Conservation (phyloP, 2,329 filamentous ascomycete genomes). For the Dothideomycetes sp. region DNA sequence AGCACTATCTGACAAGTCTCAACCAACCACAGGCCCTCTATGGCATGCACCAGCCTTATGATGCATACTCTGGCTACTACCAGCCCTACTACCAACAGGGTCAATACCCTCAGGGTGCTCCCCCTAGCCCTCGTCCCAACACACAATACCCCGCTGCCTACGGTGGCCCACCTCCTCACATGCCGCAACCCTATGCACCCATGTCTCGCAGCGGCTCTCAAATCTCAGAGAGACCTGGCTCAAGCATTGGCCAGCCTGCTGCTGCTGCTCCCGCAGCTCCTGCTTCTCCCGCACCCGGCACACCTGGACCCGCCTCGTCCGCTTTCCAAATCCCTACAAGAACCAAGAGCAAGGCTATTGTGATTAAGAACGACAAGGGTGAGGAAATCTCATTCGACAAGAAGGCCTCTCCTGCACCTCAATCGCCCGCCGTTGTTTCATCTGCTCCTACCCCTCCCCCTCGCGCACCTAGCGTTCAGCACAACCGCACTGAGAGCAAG, state of each 20-base stretch:
- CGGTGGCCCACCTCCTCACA: conserved; percentile 39
- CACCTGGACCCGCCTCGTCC: conserved; percentile 51
- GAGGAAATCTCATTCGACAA: conserved; percentile 60
- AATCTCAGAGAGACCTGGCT: conserved; percentile 54
- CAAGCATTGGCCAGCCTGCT: conserved; percentile 43
- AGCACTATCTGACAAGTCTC: conserved; percentile 36
- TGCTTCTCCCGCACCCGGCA: conserved; percentile 39
- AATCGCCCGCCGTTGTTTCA: conserved; percentile 57
- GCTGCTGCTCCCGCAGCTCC: conserved; percentile 34
- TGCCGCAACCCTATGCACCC: conserved; percentile 48
- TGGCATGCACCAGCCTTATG: conserved; percentile 46
- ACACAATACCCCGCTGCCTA: conserved; percentile 38
- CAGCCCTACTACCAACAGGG: conserved; percentile 39
- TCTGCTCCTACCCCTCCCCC: conserved; percentile 67
- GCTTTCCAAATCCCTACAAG: conserved; percentile 54
- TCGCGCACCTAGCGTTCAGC: conserved; percentile 60
- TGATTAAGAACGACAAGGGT: conserved; percentile 75
- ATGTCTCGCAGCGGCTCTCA: conserved; percentile 84
- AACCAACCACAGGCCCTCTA: conserved; percentile 48
- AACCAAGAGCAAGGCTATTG: conserved; percentile 63
- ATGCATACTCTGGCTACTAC: conserved; percentile 38
- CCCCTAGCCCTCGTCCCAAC: conserved; percentile 35
- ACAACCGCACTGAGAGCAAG: conserved; percentile 62
- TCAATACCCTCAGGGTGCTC: conserved; percentile 39
- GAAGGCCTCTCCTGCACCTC: conserved; percentile 32